Evolutionary conservation across 1,139 yeast genomes (phyloP), one percentile per base, ranked within the genome.

Genomic region (Hanseniaspora gamundiae): DNA sequence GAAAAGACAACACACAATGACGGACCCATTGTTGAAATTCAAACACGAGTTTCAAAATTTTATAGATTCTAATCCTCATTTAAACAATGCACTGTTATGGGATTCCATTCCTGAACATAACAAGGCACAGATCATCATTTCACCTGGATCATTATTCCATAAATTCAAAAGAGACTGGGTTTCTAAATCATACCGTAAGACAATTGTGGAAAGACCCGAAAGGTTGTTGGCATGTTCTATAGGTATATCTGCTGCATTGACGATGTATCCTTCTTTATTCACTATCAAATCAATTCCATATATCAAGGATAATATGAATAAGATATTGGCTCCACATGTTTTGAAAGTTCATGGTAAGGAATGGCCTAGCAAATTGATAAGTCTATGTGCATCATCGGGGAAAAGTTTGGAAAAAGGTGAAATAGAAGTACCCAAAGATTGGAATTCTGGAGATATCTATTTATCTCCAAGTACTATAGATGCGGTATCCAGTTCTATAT

Each of bases 391-490:
- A 28, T 76, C 72, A 33, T 76, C 85, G 26, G 74, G 71, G 42
- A 71, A 62, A 1, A 79, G 78, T 56, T 66, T 83, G 42, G 62
- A 62, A n/a, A 61, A 67, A 2, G 73, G 76, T 26, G 66, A 76
- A 52, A 53, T 83, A 11, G 95, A 85, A 59, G 88, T 85, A 1
- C 94, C 94, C 0, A 77, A 73, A 17, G 77, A 73, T 45, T 85
- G 94, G 94, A 83, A 84, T 49, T 73, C 82, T 3, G 94, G 94
- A 8, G 95, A 85, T 57, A 82, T 85, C 36, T 85, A 85, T 56
- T 61, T 85, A 47, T 74, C 79, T 5, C 77, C 80, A 8, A 74
- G 70, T 39, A 80, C 95, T 0, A 62, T 81, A 10, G 73, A 73
- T 40, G 94, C 95, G 0, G 63, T 85, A 13, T 82, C 80, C 52